A percentile compares a stretch with the other conserved stretches of the same genome.
phyloP scores from a whole-genome alignment of 2,329 filamentous ascomycete genomes.

The Knufia fluminis region DNA sequence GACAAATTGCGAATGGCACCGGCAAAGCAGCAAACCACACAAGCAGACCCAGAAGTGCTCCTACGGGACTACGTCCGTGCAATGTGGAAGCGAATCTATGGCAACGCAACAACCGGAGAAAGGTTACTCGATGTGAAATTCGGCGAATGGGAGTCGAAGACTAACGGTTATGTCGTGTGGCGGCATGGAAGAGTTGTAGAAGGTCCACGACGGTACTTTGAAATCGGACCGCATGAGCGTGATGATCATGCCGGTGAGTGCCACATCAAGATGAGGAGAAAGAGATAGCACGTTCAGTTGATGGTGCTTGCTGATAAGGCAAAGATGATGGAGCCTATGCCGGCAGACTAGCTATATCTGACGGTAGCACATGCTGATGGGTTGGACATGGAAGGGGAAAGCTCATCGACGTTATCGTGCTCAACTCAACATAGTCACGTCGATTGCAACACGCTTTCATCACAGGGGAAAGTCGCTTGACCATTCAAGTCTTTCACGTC shows the following conservation, averaged over 20 bases:
- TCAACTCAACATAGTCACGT: no score
- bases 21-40: background rate
- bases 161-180: background rate
- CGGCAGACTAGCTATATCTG: no score
- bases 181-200: background rate
- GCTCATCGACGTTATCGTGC: no score
- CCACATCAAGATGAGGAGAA: background rate
- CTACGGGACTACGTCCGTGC: background rate
- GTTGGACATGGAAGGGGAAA: no score
- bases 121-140: constrained; percentile 10
- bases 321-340: no score
- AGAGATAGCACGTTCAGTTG: no score
- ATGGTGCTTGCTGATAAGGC: no score
- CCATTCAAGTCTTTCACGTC: no score
- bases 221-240: constrained; percentile 3
- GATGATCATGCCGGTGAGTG: constrained; percentile 6
- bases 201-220: background rate
- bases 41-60: background rate
- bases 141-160: constrained; percentile 10
- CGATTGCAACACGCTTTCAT: no score
- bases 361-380: no score
- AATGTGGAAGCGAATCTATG: constrained; percentile 9
- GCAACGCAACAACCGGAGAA: background rate
- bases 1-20: background rate
- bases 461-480: no score